A percentile compares a stretch with the other conserved stretches of the same genome.
phyloP scores from a whole-genome alignment of 2,329 filamentous ascomycete genomes.

The Alternaria brassicicola region DNA sequence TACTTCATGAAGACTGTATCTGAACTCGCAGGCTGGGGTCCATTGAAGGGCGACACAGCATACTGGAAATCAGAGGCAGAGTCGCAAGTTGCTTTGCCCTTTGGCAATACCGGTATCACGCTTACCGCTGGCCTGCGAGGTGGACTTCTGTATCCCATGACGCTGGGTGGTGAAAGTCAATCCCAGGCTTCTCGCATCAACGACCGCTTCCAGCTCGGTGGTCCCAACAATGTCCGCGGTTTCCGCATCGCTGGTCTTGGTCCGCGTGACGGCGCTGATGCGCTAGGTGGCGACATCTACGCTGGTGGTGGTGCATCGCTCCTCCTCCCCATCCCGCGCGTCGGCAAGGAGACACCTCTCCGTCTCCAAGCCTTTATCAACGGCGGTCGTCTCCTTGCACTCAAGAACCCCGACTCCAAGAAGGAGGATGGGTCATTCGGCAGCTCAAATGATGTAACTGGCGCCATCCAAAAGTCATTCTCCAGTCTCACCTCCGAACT shows the following conservation, averaged over 20 bases:
- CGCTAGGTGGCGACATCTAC: constrained; percentile 89
- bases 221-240: constrained; percentile 91
- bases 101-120: constrained; percentile 78
- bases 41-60: constrained; percentile 85
- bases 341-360: constrained; percentile 81
- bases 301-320: constrained; percentile 87
- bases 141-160: constrained; percentile 82
- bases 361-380: constrained; percentile 91
- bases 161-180: constrained; percentile 61
- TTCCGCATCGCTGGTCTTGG: constrained; percentile 90
- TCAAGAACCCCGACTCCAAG: constrained; percentile 61
- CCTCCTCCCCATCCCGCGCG: constrained; percentile 80
- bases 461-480: constrained; percentile 67
- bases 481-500: constrained; percentile 74
- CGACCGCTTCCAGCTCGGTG: constrained; percentile 93
- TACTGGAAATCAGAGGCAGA: constrained; percentile 94
- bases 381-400: constrained; percentile 79
- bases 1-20: constrained; percentile 78
- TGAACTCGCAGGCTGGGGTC: constrained; percentile 87
- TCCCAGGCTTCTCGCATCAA: constrained; percentile 79
- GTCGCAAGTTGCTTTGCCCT: constrained; percentile 74
- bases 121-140: constrained; percentile 81
- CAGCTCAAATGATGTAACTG: constrained; percentile 57
- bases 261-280: constrained; percentile 82
- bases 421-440: constrained; percentile 52